phyloP scores from a whole-genome alignment of 352 stramenopile genomes.

The Ochromonadaceae sp. region DNA sequence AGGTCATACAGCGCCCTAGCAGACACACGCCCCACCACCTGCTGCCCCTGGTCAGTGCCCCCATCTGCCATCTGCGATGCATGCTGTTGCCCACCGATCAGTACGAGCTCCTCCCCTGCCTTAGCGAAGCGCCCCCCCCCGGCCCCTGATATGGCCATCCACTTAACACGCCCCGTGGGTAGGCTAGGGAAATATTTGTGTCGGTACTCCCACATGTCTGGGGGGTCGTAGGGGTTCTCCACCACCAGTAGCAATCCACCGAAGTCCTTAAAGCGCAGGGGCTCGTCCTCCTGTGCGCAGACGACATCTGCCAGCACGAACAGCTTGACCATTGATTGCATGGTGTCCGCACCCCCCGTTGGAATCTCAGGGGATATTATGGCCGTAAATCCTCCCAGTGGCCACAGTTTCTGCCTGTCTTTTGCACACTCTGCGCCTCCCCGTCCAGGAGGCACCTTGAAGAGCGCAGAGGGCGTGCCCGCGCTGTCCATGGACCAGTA shows the following conservation, averaged over 20 bases:
- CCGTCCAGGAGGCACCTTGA: too few relatives aligned
- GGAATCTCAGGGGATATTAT: background rate
- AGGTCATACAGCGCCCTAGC: too few relatives aligned
- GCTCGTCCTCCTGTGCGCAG: background rate
- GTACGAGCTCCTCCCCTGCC: background rate
- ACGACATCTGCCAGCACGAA: background rate
- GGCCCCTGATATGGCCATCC: background rate
- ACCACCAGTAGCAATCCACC: background rate
- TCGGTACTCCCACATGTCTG: conserved; percentile 1
- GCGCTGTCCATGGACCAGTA: too few relatives aligned
- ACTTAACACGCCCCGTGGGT: background rate
- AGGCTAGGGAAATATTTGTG: background rate
- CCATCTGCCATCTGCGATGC: background rate
- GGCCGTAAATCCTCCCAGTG: background rate
- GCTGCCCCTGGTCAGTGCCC: too few relatives aligned
- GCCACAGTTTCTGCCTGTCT: too few relatives aligned
- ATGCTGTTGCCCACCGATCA: too few relatives aligned
- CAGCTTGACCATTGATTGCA: background rate
- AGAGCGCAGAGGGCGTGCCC: too few relatives aligned
- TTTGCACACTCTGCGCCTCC: too few relatives aligned
- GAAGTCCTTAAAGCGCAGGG: background rate
- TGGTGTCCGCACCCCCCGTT: background rate
- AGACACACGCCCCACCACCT: too few relatives aligned
- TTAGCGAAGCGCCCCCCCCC: background rate
- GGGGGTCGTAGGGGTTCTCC: background rate